Conservation (phyloP, 495 filamentous ascomycete species). For the Trichoderma erinaceum region DNA sequence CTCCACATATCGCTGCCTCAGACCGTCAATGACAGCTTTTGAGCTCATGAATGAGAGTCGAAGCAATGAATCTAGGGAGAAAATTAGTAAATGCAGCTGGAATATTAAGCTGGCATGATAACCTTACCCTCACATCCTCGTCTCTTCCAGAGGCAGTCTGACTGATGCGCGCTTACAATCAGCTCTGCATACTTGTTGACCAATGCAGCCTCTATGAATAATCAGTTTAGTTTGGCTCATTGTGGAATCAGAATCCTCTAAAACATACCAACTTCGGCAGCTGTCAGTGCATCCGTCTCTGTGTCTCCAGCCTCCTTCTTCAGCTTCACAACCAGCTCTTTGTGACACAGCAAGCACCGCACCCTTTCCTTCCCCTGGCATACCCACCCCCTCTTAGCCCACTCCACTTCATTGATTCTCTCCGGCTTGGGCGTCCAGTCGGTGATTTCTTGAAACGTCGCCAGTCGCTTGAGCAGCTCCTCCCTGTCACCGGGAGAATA, state of each 20-base stretch:
- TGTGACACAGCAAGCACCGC: constrained; percentile 73
- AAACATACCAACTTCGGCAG: constrained; percentile 36
- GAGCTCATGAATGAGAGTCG: constrained; percentile 50
- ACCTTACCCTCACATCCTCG: constrained; percentile 73
- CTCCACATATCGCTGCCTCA: constrained; percentile 58
- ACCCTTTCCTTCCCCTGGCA: constrained; percentile 79
- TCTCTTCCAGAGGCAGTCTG: constrained; percentile 79
- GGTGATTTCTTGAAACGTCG: constrained; percentile 83
- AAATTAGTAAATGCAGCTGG: constrained; percentile 44
- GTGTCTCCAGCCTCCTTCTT: constrained; percentile 59
- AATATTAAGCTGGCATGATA: constrained; percentile 23
- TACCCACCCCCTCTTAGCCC: constrained; percentile 91
- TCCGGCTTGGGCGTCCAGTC: constrained; percentile 81
- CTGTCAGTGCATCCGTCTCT: constrained; percentile 46
- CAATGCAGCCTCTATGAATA: constrained; percentile 49
- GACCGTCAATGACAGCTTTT: constrained; percentile 45
- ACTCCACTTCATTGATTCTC: constrained; percentile 80
- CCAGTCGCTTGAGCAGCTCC: constrained; percentile 72
- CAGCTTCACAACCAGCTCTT: constrained; percentile 73
- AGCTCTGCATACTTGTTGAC: constrained; percentile 70
- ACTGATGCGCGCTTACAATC: constrained; percentile 71
- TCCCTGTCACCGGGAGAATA: constrained; percentile 83
- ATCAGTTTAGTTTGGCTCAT: constrained; percentile 18
- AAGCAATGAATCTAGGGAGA: constrained; percentile 36
- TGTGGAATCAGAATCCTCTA: neutral